Base-by-base conservation (phyloP, 2,329 filamentous ascomycete genomes). In the Fusarium udum region DNA sequence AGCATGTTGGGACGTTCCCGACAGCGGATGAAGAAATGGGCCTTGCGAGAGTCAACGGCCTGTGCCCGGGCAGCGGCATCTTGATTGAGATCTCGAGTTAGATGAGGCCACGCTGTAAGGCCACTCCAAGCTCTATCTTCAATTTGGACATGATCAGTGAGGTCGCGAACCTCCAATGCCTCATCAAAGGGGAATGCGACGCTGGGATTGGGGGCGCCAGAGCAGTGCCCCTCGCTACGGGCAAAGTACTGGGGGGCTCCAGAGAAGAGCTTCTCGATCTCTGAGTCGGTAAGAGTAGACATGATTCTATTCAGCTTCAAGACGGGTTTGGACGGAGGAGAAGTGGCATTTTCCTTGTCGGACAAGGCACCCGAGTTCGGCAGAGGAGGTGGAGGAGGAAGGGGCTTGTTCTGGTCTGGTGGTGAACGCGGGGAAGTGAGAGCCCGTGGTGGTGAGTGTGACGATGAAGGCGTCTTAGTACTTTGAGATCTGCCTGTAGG, bases 161-260 rank as follows among this genome's bases (percentile, higher is more conserved):
- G 82, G 78, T 93, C 90, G 62, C 88, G 85, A 73, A 91, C 89
- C 74, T 86, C 83, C 64, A 92, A 80, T 70, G 87, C 84, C 70
- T 89, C 86, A 79, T 93, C 89, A 87, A 91, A 93, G 3, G 91
- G 91, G 78, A 91, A 93, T 42, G 89, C 88, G 34, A 91, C 90
- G 55, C 85, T 89, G 28, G 91, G 91, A 75, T 90, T 87, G 28
- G 88, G 88, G 42, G 89, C 88, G 57, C 86, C 89, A 66, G 86
- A 87, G 78, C 85, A 88, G 79, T 90, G 88, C 43, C 88, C 87
- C 75, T 90, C 87, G 65, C 86, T 87, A 59, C 88, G 86, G 73
- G 89, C 87, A 79, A 90, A 91, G 83, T 92, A 93, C 79, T 93
- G 91, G 71, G 92, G 92, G 48, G 92, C 92, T n/a, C 92, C 92